phyloP scores from a whole-genome alignment of 805 yeast species.

The Debaryomyces tyrocola region DNA sequence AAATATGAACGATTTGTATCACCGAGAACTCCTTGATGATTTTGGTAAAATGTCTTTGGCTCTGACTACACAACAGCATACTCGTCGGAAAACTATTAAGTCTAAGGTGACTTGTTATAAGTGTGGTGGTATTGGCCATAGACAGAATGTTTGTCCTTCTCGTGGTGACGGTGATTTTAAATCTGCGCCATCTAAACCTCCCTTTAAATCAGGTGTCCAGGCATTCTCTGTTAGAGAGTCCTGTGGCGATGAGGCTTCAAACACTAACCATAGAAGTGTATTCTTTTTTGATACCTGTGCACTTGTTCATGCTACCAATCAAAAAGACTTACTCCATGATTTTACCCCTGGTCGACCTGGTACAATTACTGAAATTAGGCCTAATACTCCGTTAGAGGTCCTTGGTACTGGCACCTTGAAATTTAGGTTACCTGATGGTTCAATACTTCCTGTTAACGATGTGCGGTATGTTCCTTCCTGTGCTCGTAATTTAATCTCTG shows the following conservation, averaged over 20 bases:
- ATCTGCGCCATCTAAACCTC: no score
- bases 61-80: no score
- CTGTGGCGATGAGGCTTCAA: no score
- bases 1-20: no score
- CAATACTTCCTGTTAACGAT: neutral
- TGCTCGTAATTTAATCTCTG: neutral
- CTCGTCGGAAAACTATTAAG: no score
- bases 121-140: neutral
- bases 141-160: neutral
- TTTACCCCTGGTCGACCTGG: neutral
- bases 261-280: no score
- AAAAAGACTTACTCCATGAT: neutral
- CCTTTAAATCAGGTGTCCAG: no score
- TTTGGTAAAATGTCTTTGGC: no score
- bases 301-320: neutral
- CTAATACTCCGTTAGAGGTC: neutral
- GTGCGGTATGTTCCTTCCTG: neutral
- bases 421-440: neutral
- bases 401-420: neutral
- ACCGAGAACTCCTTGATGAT: no score
- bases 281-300: neutral
- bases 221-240: no score
- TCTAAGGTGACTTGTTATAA: neutral
- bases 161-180: neutral
- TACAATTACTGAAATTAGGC: neutral